These are phyloP conservation scores for Candida golubevii DNA, from an alignment of 805 yeast genomes.

Conservation along the genomic window DNA sequence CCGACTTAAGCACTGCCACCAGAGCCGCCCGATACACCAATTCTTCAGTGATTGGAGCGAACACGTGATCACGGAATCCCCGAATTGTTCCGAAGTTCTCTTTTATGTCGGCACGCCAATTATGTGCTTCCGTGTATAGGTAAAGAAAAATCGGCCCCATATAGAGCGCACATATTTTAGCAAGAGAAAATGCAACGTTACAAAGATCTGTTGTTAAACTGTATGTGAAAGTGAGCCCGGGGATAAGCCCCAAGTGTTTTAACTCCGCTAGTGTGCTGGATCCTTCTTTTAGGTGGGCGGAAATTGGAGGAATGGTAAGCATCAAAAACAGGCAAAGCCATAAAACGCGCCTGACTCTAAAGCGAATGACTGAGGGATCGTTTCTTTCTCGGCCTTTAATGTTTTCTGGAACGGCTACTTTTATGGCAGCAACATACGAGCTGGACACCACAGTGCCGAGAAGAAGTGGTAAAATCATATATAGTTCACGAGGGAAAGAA, in stretches of 20 bases:
- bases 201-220: constrained; percentile 10
- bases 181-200: constrained; percentile 11
- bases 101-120: constrained; percentile 16
- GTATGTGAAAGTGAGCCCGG: constrained; percentile 23
- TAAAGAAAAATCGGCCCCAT: constrained; percentile 20
- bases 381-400: constrained; percentile 31
- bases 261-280: constrained; percentile 8
- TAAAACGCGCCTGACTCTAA: constrained; percentile 37
- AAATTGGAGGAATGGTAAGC: constrained; percentile 24
- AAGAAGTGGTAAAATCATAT: background rate
- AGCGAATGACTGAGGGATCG: constrained; percentile 38
- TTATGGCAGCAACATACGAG: constrained; percentile 45
- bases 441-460: constrained; percentile 35
- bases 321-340: constrained; percentile 27
- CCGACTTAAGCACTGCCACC: constrained; percentile 22
- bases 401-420: constrained; percentile 23
- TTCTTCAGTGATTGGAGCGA: constrained; percentile 82
- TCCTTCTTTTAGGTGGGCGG: constrained; percentile 10
- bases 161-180: constrained; percentile 16
- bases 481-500: too few relatives aligned
- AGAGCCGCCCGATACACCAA: constrained; percentile 56
- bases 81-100: constrained; percentile 25
- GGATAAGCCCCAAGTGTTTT: constrained; percentile 30
- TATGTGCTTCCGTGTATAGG: constrained; percentile 2
- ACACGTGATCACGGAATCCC: constrained; percentile 52